Evolutionary conservation across 148 eudicot species (phyloP), one percentile per base, ranked within the genome.

Genomic region (Vaccinium macrocarpon): DNA sequence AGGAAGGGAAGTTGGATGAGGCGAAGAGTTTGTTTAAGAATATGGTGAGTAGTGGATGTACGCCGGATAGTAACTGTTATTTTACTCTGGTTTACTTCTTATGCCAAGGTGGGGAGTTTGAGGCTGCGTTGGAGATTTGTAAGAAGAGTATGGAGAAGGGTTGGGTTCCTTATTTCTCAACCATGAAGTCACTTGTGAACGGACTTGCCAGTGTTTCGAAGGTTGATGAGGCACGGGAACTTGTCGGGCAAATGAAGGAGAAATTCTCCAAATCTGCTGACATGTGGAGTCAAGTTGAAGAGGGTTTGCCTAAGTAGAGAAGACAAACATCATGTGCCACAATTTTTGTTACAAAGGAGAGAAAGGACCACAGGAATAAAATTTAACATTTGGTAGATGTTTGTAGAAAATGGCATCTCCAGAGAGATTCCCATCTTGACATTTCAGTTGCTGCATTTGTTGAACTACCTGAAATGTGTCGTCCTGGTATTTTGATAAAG

Each of bases 171-270:
- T 88, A 91, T 90, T 87, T 93, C 42, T 50, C 92, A 0, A 90
- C 92, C 51, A 97, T 94, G 96, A 95, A 89, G 86, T 83, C 85
- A 35, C 95, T 97, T 82, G 96, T 95, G 55, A 87, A 93, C 55
- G 98, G 98, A 68, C 89, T 97, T 38, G 92, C 88, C 8, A 90
- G 92, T 78, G 82, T 90, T 86, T 91, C 92, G 1, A 94, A 89
- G 85, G 87, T 90, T 46, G 93, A 94, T 8, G 98, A 95, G 87
- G 98, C 98, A 3, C 84, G 87, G 87, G 93, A 92, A 83, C 90
- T 97, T 32, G 79, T 95, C n/a, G 86, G 84, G 38, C 88, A 84
- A 16, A 76, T 94, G 78, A 95, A 97, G 89, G 94, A 89, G 84
- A 95, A 84, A 81, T 95, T 93, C 53, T 88, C 96, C 0, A 90